phyloP scores from a whole-genome alignment of 345 rosid species.

The Turritis glabra region DNA sequence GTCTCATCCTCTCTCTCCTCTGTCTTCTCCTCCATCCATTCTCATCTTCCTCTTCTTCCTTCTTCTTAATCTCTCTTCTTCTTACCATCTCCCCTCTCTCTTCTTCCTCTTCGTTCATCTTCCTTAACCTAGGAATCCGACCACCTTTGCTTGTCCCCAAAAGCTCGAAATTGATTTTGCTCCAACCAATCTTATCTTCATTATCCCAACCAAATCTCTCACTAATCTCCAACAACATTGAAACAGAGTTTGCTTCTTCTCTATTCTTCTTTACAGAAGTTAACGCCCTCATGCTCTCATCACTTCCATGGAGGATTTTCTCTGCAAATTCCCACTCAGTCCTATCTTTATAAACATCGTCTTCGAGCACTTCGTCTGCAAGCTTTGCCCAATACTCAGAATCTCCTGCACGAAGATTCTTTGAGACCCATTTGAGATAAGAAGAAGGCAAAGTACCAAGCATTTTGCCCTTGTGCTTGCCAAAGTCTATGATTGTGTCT shows the following conservation, averaged over 20 bases:
- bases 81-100: not conserved
- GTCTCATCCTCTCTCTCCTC: constrained; percentile 45
- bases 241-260: constrained; percentile 42
- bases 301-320: constrained; percentile 49
- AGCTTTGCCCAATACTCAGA: constrained; percentile 67
- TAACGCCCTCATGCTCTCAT: constrained; percentile 20
- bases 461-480: constrained; percentile 82
- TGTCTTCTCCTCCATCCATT: constrained; percentile 32
- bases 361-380: constrained; percentile 71
- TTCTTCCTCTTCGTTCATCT: not conserved
- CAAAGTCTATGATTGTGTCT: constrained; percentile 70
- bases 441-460: constrained; percentile 74
- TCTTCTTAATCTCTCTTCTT: constrained; percentile 27
- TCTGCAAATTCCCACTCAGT: constrained; percentile 83
- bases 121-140: constrained; percentile 60
- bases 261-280: not conserved
- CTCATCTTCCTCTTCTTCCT: constrained; percentile 30
- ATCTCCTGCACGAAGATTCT: constrained; percentile 66
- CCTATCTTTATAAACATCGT: constrained; percentile 67
- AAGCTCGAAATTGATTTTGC: constrained; percentile 60
- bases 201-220: constrained; percentile 88
- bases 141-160: constrained; percentile 78
- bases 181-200: constrained; percentile 71
- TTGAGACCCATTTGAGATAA: constrained; percentile 78
- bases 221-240: constrained; percentile 66